Base-by-base conservation (phyloP, 192 early-diverging fungal genomes). In the Coemansia sp. region DNA sequence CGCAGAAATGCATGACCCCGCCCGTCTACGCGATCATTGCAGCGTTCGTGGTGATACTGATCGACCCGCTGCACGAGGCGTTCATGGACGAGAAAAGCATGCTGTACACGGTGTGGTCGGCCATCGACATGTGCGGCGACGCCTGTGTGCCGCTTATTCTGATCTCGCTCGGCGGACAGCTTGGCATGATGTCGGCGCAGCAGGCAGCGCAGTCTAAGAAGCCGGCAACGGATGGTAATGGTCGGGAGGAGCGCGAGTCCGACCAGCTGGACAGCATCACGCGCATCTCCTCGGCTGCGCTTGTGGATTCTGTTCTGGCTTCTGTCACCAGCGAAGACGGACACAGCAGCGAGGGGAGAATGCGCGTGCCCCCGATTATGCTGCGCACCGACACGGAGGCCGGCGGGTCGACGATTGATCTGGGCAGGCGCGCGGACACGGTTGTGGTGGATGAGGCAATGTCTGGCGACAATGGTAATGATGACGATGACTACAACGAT, bases 131-230 rank as follows among this genome's bases (percentile, higher is more conserved):
- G 56, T 90, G 92, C 70, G 92, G 92, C 42, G 84, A 87, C 26
- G 91, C 90, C 5, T 90, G 90, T 9, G 91, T 94, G 18, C 92
- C 92, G 2, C 76, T 92, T 60, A 90, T 92, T 32, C 71, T 94
- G 50, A 79, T 92, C 3, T 90, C 90, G 63, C 86, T 94, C 6
- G 92, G 92, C 6, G 88, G 89, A 13, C 91, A 92, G 68, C 69
- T 91, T 47, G 78, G 80, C 13, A 45, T 77, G 67, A 77, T 82
- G 73, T 65, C 70, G 21, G 61, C 71, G 37, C 68, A 76, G 18
- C 16, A 26, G 42, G 12, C 18, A 2, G 56, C 48, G 48, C 44
- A 40, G 56, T n/a, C 26, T 7, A 15, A 57, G 49, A 18, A 42
- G 23, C 4, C 56, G 11, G 57, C 44, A 38, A 66, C 3, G 18